Evolutionary conservation across 2,329 filamentous ascomycete species (phyloP).

Genomic region (Ophiostoma triangulosporum): DNA sequence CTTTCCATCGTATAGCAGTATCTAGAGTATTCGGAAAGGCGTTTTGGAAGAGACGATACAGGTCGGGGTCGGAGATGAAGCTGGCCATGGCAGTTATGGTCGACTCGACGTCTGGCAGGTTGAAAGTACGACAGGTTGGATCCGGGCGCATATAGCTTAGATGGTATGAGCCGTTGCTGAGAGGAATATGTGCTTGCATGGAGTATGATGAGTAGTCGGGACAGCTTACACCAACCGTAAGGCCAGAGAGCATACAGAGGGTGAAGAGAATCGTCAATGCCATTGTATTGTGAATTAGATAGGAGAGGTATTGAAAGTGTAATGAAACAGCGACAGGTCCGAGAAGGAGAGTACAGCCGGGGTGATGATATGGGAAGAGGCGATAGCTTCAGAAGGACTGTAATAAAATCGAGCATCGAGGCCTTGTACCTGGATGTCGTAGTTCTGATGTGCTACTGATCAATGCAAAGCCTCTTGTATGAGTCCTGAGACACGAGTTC

Average conservation of each 20-base stretch:
- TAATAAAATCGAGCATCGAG: too few relatives aligned
- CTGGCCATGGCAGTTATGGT: constrained; percentile 57
- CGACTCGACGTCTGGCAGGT: constrained; percentile 60
- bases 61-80: constrained; percentile 61
- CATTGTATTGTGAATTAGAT: neutral
- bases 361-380: neutral
- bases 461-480: neutral
- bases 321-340: neutral
- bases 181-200: constrained; percentile 48
- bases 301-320: too few relatives aligned
- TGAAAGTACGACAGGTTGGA: constrained; percentile 66
- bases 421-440: neutral
- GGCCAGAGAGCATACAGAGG: constrained; percentile 3
- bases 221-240: constrained; percentile 25
- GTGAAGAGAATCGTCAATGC: neutral
- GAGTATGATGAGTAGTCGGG: constrained; percentile 54
- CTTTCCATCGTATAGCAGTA: constrained; percentile 16
- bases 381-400: too few relatives aligned
- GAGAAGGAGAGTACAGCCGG: neutral
- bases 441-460: neutral
- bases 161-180: constrained; percentile 60
- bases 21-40: constrained; percentile 57
- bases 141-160: constrained; percentile 72
- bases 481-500: neutral
- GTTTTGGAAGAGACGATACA: constrained; percentile 59